Conservation (phyloP, 2,329 filamentous ascomycete genomes). For the Cercospora zeae-maydis region DNA sequence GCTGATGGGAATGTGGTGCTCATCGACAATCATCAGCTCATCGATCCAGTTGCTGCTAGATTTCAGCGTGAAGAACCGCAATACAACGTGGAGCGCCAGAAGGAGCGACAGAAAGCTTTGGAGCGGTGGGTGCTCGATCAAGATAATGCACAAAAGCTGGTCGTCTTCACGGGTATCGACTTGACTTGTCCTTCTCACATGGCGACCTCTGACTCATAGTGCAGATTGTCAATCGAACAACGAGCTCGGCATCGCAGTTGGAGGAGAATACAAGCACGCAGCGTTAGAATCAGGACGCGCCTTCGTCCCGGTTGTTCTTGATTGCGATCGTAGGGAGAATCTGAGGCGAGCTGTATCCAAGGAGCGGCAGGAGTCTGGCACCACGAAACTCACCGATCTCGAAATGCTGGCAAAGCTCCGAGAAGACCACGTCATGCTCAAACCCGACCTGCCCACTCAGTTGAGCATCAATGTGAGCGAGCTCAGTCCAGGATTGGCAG, state of each 20-base stretch:
- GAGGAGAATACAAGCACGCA: background rate
- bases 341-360: background rate
- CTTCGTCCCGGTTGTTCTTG: constrained; percentile 2
- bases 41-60: constrained; percentile 5
- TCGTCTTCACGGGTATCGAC: background rate
- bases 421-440: constrained; percentile 1
- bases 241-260: background rate
- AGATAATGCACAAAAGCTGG: background rate
- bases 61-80: background rate
- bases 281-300: background rate
- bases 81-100: background rate
- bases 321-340: background rate
- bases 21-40: constrained; percentile 6
- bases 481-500: background rate
- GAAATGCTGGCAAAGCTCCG: background rate
- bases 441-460: background rate
- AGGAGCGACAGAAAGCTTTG: background rate
- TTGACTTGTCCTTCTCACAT: background rate
- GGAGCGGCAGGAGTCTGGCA: constrained; percentile 1
- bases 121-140: background rate
- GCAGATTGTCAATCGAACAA: constrained; percentile 1
- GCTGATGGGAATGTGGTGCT: background rate
- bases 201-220: background rate
- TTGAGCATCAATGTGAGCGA: background rate
- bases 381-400: constrained; percentile 4